Base-by-base conservation (phyloP, 1,284 basidiomycete species). In the Leccinum solheimii region DNA sequence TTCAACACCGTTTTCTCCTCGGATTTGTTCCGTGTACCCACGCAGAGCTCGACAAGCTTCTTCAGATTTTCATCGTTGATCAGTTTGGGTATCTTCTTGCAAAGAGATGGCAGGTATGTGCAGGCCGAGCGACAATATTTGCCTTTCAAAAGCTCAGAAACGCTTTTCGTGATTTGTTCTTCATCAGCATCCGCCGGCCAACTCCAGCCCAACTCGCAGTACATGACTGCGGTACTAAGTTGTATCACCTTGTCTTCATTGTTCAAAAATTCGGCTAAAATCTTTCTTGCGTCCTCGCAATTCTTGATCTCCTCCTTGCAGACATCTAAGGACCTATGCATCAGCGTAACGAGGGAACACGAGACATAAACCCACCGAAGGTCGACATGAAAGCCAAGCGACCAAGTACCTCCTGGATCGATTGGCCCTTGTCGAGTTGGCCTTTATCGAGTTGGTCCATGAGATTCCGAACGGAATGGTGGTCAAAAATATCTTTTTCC, bases 401-500 rank as follows among this genome's bases (percentile, higher is more conserved):
- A 16, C 71, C 62, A 2, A 75, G 57, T 2, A 56, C 58, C 3
- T 73, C 69, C 21, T 68, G 30, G n/a, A 64, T 62, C 4, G 65
- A 58, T 32, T 62, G 59, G 23, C 23, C 23, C 1, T 23, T 23
- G 23, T 23, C 23, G 23, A 23, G 23, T 23, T 23, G 23, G 23
- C 23, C 23, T 23, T 23, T 5, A 5, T 23, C 4, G 23, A 23
- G 23, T 23, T 23, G 23, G 3, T 23, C 23, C 3, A 23, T 4
- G 23, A 23, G 23, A 23, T 4, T 23, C n/a, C 45, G 58, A 21
- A 74, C 40, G 1, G 66, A 65, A n/a, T 57, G 2, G 26, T 63
- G 56, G 21, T 73, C 72, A 14, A 73, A 75, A n/a, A 75, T 64
- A 21, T 73, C 69, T 27, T 67, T 72, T 19, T 73, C 72, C 72